These are phyloP conservation scores for Elongisporangium anandrum DNA, from an alignment of 352 stramenopile species.

Conservation along the genomic window DNA sequence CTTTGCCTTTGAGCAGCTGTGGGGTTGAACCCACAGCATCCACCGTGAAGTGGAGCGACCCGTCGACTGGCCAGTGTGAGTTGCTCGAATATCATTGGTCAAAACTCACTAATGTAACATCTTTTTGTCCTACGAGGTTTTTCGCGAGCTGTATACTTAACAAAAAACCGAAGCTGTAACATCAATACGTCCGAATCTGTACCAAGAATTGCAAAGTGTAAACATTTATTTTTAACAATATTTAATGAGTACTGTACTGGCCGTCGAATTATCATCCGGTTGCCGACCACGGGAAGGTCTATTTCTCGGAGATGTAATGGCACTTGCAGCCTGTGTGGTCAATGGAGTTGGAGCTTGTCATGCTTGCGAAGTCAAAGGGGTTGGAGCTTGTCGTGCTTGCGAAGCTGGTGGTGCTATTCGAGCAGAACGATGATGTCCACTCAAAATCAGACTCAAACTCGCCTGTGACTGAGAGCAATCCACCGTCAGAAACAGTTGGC, in stretches of 20 bases:
- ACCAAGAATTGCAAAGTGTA: no score
- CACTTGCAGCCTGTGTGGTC: not conserved
- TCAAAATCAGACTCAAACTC: not conserved
- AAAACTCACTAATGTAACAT: no score
- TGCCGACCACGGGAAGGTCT: not conserved
- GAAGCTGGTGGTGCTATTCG: not conserved
- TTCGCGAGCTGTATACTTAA: no score
- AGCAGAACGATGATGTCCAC: not conserved
- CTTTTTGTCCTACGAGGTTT: no score
- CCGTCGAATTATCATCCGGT: not conserved
- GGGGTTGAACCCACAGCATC: conserved; percentile 4
- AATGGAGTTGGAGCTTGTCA: not conserved
- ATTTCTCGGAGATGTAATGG: not conserved
- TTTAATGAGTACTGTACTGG: no score
- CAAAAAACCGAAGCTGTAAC: no score
- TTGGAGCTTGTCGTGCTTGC: not conserved
- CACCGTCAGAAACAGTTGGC: not conserved
- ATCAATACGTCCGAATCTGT: no score
- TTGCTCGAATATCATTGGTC: no score
- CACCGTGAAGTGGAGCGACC: no score
- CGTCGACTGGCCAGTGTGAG: no score
- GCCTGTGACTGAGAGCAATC: not conserved
- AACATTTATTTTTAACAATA: no score
- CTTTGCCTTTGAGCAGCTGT: conserved; percentile 4
- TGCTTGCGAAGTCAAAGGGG: not conserved